Percentiles rank a stretch among this genome's conserved stretches.
Conservation (phyloP, 164 flowering plant species). For the Magnolia sinica region DNA sequence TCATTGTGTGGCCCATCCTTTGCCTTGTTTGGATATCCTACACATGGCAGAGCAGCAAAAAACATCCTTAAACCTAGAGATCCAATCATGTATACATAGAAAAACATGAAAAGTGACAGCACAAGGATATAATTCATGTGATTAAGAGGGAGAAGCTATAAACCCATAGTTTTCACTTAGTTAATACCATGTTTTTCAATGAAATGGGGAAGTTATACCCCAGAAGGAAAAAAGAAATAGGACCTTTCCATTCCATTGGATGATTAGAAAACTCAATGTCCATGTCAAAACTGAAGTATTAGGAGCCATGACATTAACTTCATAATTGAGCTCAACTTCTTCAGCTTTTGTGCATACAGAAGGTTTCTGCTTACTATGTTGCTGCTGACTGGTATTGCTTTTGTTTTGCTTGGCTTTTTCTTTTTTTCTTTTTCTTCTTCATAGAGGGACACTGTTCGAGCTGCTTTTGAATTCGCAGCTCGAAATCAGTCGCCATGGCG, state of each 20-base stretch:
- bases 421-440: slow-evolving; percentile 13
- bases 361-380: background rate
- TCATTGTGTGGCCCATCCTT: too few relatives aligned
- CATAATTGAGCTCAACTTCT: background rate
- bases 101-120: too few relatives aligned
- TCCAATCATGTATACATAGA: too few relatives aligned
- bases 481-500: slow-evolving; percentile 65
- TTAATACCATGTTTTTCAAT: background rate
- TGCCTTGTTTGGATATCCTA: too few relatives aligned
- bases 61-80: too few relatives aligned
- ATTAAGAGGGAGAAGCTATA: too few relatives aligned
- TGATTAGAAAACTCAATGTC: background rate
- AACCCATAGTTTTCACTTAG: background rate
- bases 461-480: slow-evolving; percentile 74
- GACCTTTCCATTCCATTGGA: background rate
- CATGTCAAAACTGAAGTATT: background rate
- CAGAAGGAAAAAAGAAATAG: background rate
- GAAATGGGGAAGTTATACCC: background rate
- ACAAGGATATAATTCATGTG: too few relatives aligned
- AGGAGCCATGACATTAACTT: background rate
- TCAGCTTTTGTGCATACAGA: background rate
- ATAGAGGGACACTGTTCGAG: slow-evolving; percentile 73
- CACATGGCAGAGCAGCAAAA: too few relatives aligned
- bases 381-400: background rate
- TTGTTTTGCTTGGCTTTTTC: background rate